Evolutionary conservation across 2,329 filamentous ascomycete species (phyloP), one percentile per base, ranked within the genome.

Genomic region (Aspergillus udagawae): DNA sequence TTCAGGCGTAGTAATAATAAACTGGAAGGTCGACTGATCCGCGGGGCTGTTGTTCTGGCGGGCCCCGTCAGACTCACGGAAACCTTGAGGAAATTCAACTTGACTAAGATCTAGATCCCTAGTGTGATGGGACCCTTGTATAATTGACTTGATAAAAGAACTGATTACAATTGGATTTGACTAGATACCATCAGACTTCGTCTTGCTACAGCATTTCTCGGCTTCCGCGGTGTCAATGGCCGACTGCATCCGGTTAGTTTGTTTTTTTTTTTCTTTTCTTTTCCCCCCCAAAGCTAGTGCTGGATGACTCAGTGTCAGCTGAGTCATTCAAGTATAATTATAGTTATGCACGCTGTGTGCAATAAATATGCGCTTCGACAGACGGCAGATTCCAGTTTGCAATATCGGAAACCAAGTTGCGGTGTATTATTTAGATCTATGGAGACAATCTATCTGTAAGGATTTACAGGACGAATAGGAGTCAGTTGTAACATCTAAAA

Each of bases 31-130:
- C 21, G 57, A 53, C 50, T 45, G 52, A 60, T 58, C 50, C 65
- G 65, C 53, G 60, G 59, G 60, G 61, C 60, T 60, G 52, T 51
- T 58, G 52, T 51, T 58, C 55, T 59, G 35, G 59, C 58, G 55
- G 57, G 58, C 60, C 64, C 60, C 55, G 57, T 27, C 52, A 64
- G 60, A 52, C 52, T 57, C 60, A 57, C 61, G 54, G 56, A 44
- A 35, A 56, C 42, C 35, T 38, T 57, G 55, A 62, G 47, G 27
- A 51, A 48, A 57, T 58, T 57, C 65, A 66, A 59, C 51, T 62
- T 67, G 62, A 49, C 17, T 52, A 44, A 25, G 42, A 38, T 12
- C 9, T 49, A 57, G 60, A 65, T 60, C 65, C 62, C 63, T 48
- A 29, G 41, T 35, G 14, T 20, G 35, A 51, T 52, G 58, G 61